Conservation (phyloP, 768 basidiomycete species). For the Lactarius hatsudake region DNA sequence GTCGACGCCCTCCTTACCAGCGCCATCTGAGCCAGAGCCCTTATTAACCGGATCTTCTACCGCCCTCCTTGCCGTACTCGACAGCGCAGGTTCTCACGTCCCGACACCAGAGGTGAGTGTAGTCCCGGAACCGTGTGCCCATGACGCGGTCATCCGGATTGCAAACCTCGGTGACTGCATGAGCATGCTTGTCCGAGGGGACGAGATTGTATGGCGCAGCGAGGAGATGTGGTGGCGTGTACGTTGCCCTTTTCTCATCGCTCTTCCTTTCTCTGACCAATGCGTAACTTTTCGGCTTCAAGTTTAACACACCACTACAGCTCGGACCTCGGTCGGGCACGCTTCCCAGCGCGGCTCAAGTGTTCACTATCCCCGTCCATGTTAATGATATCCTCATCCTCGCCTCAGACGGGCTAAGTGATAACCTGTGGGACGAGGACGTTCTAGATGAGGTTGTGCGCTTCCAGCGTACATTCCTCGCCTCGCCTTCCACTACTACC, state of each 20-base stretch:
- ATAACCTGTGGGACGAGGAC: constrained; percentile 88
- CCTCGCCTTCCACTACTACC: background rate
- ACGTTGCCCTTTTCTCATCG: constrained; percentile 32
- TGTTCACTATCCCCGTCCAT: constrained; percentile 65
- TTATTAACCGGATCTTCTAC: constrained; percentile 65
- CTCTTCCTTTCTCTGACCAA: constrained; percentile 9
- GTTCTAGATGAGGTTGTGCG: constrained; percentile 76
- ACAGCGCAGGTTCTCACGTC: constrained; percentile 31
- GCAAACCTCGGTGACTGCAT: constrained; percentile 88
- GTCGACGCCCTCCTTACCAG: constrained; percentile 21
- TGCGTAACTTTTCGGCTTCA: background rate
- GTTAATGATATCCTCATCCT: constrained; percentile 77
- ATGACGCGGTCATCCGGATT: constrained; percentile 67
- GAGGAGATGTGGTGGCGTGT: constrained; percentile 93
- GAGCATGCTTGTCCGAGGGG: constrained; percentile 79
- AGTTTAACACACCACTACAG: constrained; percentile 65
- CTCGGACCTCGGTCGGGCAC: constrained; percentile 62
- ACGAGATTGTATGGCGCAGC: constrained; percentile 78
- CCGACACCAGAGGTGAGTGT: constrained; percentile 39
- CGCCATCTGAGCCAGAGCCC: constrained; percentile 32
- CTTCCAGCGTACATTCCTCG: constrained; percentile 44
- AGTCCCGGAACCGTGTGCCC: constrained; percentile 35
- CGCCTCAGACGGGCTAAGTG: constrained; percentile 76
- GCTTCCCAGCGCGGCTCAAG: constrained; percentile 63
- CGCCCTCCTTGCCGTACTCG: constrained; percentile 62